A percentile compares a stretch with the other conserved stretches of the same genome.
Conservation (phyloP, 495 filamentous ascomycete genomes). For the Podospora anserina region DNA sequence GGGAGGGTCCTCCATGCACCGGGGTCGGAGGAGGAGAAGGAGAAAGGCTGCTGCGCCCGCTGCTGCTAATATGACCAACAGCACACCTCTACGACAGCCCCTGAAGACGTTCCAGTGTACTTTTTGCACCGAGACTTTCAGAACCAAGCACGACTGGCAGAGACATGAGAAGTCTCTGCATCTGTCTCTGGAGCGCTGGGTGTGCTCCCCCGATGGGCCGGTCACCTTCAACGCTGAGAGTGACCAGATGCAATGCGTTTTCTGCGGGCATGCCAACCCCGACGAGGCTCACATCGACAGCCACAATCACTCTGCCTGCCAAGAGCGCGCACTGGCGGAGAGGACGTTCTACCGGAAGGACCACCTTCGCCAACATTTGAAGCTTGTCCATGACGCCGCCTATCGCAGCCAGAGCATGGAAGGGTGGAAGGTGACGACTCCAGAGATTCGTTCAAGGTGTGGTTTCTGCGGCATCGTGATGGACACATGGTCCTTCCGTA, state of each 20-base stretch:
- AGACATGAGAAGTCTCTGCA: constrained; percentile 81
- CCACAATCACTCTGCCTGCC: constrained; percentile 3
- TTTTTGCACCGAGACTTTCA: constrained; percentile 77
- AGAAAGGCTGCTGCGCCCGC: constrained; percentile 42
- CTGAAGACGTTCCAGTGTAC: constrained; percentile 74
- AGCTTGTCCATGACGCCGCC: constrained; percentile 69
- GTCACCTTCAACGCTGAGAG: constrained; percentile 47
- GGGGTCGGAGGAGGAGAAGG: constrained; percentile 69
- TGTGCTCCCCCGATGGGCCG: constrained; percentile 69
- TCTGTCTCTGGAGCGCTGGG: constrained; percentile 72
- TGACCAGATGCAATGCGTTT: constrained; percentile 58
- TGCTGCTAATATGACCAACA: not conserved
- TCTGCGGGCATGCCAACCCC: constrained; percentile 61
- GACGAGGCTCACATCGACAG: constrained; percentile 54
- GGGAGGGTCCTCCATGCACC: constrained; percentile 51
- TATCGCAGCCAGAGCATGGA: constrained; percentile 61
- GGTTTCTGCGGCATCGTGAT: constrained; percentile 65
- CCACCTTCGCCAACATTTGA: constrained; percentile 76
- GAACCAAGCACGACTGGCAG: constrained; percentile 81
- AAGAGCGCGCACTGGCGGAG: constrained; percentile 55
- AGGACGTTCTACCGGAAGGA: constrained; percentile 83
- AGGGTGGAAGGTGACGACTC: constrained; percentile 60
- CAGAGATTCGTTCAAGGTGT: constrained; percentile 62
- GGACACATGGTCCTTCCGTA: constrained; percentile 59
- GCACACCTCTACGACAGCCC: constrained; percentile 28